Base-by-base conservation (phyloP, 2,329 filamentous ascomycete species). In the Nemania serpens region DNA sequence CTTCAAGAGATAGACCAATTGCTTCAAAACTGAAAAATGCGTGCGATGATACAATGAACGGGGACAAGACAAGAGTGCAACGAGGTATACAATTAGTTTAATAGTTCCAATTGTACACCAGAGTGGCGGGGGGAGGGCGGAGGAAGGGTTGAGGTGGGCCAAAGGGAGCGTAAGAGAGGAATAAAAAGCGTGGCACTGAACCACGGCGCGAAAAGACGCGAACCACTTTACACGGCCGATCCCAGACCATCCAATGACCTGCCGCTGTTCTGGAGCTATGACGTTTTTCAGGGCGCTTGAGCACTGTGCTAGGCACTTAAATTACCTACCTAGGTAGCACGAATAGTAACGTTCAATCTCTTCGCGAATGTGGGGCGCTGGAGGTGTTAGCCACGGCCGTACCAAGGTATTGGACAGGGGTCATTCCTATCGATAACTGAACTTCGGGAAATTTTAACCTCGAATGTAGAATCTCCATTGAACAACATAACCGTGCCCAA, bases 171-270 rank as follows among this genome's bases (percentile, higher is more conserved):
- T 29, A 46, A 11, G 43, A n/a, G 25, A 11, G 43, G 6, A 46
- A 29, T 22, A 59, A 51, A 57, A 54, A 54, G 60, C 41, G 59
- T 63, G 63, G 57, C 54, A 54, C 61, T 47, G 36, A 39, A 58
- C 61, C 55, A 56, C 55, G 57, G 49, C 63, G 63, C 61, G 61
- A 59, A 52, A 65, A 66, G 63, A 63, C 65, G 65, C 61, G 61
- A 63, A 62, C 57, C 55, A 64, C 64, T 66, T 66, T 64, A 66
- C 64, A 66, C 61, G 64, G 25, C 50, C 17, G 22, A 48, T 57
- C 36, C 13, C 12, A 22, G 42, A 6, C 45, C 13, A n/a, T 43
- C 62, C 62, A 64, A 64, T 64, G 34, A 25, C 39, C 46, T 33
- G 15, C 17, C 34, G 29, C 15, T 42, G 45, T 47, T 45, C 20